Evolutionary conservation across 768 basidiomycete species (phyloP), one percentile per base, ranked within the genome.

Genomic region (Amyloporia xantha): DNA sequence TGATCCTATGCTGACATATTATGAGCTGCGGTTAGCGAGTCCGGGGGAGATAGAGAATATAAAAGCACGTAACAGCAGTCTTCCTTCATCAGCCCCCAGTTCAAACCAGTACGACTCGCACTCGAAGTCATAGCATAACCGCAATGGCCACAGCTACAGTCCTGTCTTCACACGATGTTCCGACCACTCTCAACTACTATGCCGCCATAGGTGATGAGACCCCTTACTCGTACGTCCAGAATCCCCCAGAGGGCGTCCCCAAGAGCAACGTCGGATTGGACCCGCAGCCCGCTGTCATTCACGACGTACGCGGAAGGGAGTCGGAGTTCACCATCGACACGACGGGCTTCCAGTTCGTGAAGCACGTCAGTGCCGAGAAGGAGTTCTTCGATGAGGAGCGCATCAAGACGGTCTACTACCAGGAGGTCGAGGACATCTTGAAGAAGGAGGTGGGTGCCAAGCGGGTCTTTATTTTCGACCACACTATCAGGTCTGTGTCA

Each of bases 281-380:
- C 30, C 48, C 57, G 25, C 53, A 59, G 42, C 53, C 57, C 20
- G 54, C 55, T 17, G 46, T 60, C 33, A 50, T 68, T 23, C 63
- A 60, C 49, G 64, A 68, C 44, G 58, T 59, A 9, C 67, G 67
- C 24, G 66, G 64, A 0, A 52, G 57, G 41, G 64, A 66, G 51
- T 47, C 58, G 41, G 51, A 51, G 37, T 44, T 50, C 35, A 49
- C 49, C 1, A 62, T 72, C 37, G 73, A 75, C 46, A 58, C 58
- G 43, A 65, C 67, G n/a, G 75, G 76, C n/a, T 77, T 77, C 60
- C 56, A 69, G 53, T 70, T 70, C 49, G 65, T 63, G 0, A 54
- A 59, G 46, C 62, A 66, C 51, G 44, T 57, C 44, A 54, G 51
- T n/a, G 49, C 42, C 12, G 44, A 45, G 51, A 58, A 45, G 44